These are phyloP conservation scores for Stylosanthes scabra DNA, from an alignment of 331 rosid genomes.

Conservation along the genomic window DNA sequence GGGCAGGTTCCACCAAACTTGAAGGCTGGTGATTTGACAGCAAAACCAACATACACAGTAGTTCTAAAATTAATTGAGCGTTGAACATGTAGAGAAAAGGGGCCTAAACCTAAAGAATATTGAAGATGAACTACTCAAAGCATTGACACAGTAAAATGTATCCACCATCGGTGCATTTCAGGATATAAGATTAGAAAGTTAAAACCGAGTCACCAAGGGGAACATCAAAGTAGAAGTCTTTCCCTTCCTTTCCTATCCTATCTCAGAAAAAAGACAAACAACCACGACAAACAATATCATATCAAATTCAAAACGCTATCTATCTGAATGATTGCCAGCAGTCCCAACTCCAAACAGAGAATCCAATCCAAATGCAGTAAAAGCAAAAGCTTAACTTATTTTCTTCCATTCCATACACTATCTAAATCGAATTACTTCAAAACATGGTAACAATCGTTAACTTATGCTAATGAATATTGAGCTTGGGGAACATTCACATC, in stretches of 20 bases:
- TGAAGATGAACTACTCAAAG: background rate
- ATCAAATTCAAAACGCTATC: background rate
- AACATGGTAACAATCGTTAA: slow-evolving; percentile 4
- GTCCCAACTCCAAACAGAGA: background rate
- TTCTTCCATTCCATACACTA: too few species aligned
- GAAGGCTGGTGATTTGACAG: background rate
- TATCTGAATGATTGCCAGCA: background rate
- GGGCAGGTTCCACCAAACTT: background rate
- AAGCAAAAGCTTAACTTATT: background rate
- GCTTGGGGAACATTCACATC: slow-evolving; percentile 34
- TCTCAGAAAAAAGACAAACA: background rate
- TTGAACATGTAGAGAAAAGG: background rate
- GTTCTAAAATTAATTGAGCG: background rate
- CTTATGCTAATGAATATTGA: slow-evolving; percentile 9
- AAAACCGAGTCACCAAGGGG: background rate
- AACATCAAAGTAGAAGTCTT: background rate
- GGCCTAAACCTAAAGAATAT: background rate
- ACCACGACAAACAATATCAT: background rate
- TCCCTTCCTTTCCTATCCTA: background rate
- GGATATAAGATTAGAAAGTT: background rate
- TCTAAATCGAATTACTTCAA: too few species aligned
- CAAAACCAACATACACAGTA: background rate
- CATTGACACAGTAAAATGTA: background rate
- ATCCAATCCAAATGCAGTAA: background rate
- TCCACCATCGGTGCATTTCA: background rate